These are phyloP conservation scores for Diplodia mutila DNA, from an alignment of 2,329 filamentous ascomycete genomes.

Conservation along the genomic window DNA sequence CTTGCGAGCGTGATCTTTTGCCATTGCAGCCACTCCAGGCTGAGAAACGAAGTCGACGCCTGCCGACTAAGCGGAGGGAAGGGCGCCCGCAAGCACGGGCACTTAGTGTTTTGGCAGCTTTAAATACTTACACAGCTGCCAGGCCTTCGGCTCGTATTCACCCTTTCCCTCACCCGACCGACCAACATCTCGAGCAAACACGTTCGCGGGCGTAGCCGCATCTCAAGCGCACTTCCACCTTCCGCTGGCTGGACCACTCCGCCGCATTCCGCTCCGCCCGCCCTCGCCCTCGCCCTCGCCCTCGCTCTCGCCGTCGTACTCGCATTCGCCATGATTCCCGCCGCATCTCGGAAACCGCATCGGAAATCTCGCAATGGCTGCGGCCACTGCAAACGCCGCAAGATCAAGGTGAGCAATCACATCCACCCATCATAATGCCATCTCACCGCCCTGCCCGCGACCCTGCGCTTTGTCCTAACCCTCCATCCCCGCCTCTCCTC, in stretches of 20 bases:
- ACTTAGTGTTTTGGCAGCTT: background rate
- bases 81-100: background rate
- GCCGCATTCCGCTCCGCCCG: no score
- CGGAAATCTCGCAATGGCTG: slow-evolving; percentile 24
- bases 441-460: background rate
- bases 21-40: background rate
- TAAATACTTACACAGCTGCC: background rate
- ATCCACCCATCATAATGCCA: background rate
- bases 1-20: background rate
- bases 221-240: no score
- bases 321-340: slow-evolving; percentile 15
- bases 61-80: background rate
- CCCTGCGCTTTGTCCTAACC: slow-evolving; percentile 1
- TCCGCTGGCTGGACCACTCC: no score
- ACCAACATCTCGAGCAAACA: background rate
- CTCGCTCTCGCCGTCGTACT: background rate
- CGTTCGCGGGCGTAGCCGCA: no score
- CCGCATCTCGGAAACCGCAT: slow-evolving; percentile 21
- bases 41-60: background rate
- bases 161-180: background rate
- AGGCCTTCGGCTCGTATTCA: background rate
- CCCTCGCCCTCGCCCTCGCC: no score
- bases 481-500: background rate
- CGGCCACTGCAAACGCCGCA: slow-evolving; percentile 24
- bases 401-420: slow-evolving; percentile 18